Conservation (phyloP, 2,329 filamentous ascomycete species). For the Epichloe baconii region DNA sequence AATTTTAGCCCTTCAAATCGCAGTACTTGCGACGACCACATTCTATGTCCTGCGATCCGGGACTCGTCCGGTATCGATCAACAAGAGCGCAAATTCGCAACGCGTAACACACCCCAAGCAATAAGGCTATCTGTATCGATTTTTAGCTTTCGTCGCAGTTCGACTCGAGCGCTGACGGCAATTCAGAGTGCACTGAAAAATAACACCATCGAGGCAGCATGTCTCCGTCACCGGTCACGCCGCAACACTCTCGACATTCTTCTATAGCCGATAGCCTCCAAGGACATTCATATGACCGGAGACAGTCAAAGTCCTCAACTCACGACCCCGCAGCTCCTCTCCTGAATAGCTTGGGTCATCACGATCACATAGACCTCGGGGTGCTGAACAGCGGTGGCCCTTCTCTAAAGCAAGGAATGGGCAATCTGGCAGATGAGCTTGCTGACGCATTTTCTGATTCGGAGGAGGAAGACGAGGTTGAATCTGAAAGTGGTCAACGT, state of each 20-base stretch:
- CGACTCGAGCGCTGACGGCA: not conserved
- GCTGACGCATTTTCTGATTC: conserved; percentile 59
- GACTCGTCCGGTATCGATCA: not conserved
- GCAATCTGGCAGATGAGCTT: conserved; percentile 70
- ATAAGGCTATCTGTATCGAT: not conserved
- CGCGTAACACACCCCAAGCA: not conserved
- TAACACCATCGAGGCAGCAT: not conserved
- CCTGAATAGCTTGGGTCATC: conserved; percentile 34
- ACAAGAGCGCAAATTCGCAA: not conserved
- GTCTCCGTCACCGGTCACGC: conserved; percentile 24
- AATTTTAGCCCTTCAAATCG: not conserved
- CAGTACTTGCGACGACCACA: not conserved
- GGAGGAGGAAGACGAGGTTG: conserved; percentile 48
- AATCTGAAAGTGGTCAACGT: conserved; percentile 27
- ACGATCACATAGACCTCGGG: conserved; percentile 33
- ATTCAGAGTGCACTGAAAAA: not conserved
- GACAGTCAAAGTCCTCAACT: conserved; percentile 37
- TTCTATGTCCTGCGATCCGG: not conserved
- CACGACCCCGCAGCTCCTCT: conserved; percentile 37
- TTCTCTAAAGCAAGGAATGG: conserved; percentile 44
- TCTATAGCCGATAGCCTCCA: conserved; percentile 39
- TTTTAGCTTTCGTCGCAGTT: not conserved
- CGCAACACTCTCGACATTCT: conserved; percentile 45
- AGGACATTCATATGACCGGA: conserved; percentile 32
- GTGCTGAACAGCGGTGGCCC: conserved; percentile 30